phyloP scores from a whole-genome alignment of 805 yeast genomes.

The Yarrowia osloensis region DNA sequence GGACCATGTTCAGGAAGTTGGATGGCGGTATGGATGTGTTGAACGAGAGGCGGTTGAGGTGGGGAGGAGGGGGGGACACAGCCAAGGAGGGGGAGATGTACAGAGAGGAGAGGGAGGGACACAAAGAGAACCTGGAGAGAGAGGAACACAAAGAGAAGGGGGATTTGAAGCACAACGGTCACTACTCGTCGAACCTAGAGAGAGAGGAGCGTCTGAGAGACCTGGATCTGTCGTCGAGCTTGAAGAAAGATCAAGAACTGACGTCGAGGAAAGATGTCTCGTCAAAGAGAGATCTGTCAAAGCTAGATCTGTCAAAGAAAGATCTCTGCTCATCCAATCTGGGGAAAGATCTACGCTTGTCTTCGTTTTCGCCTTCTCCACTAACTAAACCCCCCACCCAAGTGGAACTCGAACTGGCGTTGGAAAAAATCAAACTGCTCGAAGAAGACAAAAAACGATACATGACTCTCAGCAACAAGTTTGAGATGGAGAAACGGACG shows the following conservation, averaged over 20 bases:
- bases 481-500: background rate
- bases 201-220: too few species aligned
- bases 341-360: too few species aligned
- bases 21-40: background rate
- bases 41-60: background rate
- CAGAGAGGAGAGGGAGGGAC: too few species aligned
- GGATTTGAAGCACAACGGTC: too few species aligned
- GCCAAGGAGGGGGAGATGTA: background rate
- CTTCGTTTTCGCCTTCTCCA: too few species aligned
- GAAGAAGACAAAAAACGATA: background rate
- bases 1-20: slow-evolving; percentile 6
- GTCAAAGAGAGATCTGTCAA: too few species aligned
- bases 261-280: too few species aligned
- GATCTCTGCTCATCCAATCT: too few species aligned
- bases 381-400: background rate
- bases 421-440: background rate
- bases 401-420: background rate
- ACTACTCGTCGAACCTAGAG: too few species aligned
- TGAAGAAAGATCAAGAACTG: too few species aligned
- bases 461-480: background rate
- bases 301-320: too few species aligned
- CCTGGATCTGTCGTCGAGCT: too few species aligned
- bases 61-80: background rate
- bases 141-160: background rate
- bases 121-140: background rate